These are phyloP conservation scores for Onygenales sp. DNA, from an alignment of 2,329 filamentous ascomycete species.

Conservation along the genomic window DNA sequence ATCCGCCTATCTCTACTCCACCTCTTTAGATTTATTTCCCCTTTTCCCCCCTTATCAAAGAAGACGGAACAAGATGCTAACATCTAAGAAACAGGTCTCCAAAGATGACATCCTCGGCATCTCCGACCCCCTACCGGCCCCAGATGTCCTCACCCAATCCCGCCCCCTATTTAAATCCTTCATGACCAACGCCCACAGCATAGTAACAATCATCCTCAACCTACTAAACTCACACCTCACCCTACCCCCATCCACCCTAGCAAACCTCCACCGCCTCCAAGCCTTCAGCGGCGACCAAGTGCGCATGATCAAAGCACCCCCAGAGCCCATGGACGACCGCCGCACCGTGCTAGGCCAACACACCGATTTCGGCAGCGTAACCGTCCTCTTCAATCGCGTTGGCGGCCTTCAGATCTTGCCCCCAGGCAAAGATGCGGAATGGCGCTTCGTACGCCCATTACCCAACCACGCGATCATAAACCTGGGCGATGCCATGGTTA, in stretches of 20 bases:
- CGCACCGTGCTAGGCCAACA: constrained; percentile 42
- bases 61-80: neutral
- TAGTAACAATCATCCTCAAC: constrained; percentile 37
- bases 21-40: too few species aligned
- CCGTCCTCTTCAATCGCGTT: constrained; percentile 47
- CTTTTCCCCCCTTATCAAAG: neutral
- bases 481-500: constrained; percentile 36
- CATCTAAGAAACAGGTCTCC: constrained; percentile 26
- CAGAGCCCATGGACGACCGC: constrained; percentile 34
- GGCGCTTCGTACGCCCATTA: constrained; percentile 46
- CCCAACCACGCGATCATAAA: constrained; percentile 38
- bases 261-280: constrained; percentile 37
- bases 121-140: constrained; percentile 31
- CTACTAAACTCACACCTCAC: constrained; percentile 37
- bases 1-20: too few species aligned
- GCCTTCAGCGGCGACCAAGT: constrained; percentile 43
- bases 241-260: constrained; percentile 33
- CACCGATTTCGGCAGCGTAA: constrained; percentile 49
- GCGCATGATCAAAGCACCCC: constrained; percentile 43
- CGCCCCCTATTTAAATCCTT: constrained; percentile 33
- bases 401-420: constrained; percentile 46
- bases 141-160: constrained; percentile 29
- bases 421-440: constrained; percentile 32
- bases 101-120: constrained; percentile 44
- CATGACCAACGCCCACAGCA: constrained; percentile 35